Evolutionary conservation across 1,284 basidiomycete genomes (phyloP), one percentile per base, ranked within the genome.

Genomic region (Mycena citricolor): DNA sequence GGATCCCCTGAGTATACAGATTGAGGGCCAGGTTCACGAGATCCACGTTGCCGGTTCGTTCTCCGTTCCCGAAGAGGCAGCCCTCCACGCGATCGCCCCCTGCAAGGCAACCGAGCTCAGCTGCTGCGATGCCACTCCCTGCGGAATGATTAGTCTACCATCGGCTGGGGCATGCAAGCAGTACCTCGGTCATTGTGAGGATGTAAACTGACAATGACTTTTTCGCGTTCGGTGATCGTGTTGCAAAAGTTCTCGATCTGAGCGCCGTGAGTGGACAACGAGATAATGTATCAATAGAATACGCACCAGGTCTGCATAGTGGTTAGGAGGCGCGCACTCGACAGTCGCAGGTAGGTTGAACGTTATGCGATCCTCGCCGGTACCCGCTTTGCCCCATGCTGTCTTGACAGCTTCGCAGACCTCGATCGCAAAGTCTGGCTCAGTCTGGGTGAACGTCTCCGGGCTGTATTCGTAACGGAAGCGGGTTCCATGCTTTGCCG

Each of bases 401-500:
- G 74, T 71, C 67, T 94, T 93, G 34, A 99, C 97, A 7, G 85
- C 91, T 59, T 97, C 89, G 62, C 95, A 99, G 7, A 99, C 79
- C 60, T 93, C 83, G 40, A 98, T 70, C 11, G 92, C 91, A 64
- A 97, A 99, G 28, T 91, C 90, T 13, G 92, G 86, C 68, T 99
- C 95, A 21, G 97, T 98, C 69, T 99, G 95, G 3, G 94, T 88
- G 70, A 98, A 99, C 1, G 93, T 95, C 69, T 99, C 95, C 19
- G 97, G 95, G 58, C 94, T 97, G 70, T 99, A 99, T 69, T 98
- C 94, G 69, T 90, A 98, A 57, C 85, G 85, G 81, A 98, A 99
- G 48, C 76, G 70, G 4, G 94, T 98, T 14, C 90, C 88, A 59
- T 90, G 75, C 64, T 86, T 88, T 12, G 77, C 76, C 8, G 90